Conservation (phyloP, 2,329 filamentous ascomycete species). For the Hypoxylon rubiginosum region DNA sequence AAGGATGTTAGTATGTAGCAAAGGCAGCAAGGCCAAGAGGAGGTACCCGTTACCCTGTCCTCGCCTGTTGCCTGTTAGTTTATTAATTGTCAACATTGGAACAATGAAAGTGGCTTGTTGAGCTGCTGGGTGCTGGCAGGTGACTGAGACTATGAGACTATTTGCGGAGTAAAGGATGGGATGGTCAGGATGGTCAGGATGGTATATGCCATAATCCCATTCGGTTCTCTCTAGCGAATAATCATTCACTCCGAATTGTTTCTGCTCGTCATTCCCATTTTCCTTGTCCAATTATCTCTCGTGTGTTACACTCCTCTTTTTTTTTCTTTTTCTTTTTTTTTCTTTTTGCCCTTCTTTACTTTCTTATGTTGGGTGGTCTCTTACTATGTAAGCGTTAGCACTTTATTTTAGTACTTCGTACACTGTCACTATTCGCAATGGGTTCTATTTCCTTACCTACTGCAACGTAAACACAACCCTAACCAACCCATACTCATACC, state of each 20-base stretch:
- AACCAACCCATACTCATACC: too few species aligned
- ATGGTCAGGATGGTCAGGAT: slow-evolving; percentile 1
- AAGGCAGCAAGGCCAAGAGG: background rate
- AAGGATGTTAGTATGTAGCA: slow-evolving; percentile 19
- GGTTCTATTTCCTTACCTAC: slow-evolving; percentile 20
- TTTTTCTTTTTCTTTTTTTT: background rate
- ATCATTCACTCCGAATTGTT: slow-evolving; percentile 30
- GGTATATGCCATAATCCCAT: background rate
- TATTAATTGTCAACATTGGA: slow-evolving; percentile 20
- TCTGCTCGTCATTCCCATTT: slow-evolving; percentile 43
- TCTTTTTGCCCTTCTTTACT: background rate
- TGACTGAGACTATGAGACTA: slow-evolving; percentile 30
- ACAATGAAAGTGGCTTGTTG: slow-evolving; percentile 18
- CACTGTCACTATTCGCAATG: slow-evolving; percentile 29
- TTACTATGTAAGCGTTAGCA: background rate
- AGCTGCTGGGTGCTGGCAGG: slow-evolving; percentile 25
- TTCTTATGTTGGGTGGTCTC: background rate
- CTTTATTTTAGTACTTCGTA: slow-evolving; percentile 2
- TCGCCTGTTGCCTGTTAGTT: slow-evolving; percentile 14
- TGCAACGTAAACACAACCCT: slow-evolving; percentile 38
- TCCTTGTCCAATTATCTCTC: slow-evolving; percentile 32
- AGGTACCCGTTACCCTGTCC: background rate
- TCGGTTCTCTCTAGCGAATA: slow-evolving; percentile 45
- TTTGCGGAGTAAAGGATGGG: slow-evolving; percentile 37
- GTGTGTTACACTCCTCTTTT: slow-evolving; percentile 23